Evolutionary conservation across 225 moss, liverwort and hornwort genomes (phyloP).

Genomic region (Thuidium tamariscinum): DNA sequence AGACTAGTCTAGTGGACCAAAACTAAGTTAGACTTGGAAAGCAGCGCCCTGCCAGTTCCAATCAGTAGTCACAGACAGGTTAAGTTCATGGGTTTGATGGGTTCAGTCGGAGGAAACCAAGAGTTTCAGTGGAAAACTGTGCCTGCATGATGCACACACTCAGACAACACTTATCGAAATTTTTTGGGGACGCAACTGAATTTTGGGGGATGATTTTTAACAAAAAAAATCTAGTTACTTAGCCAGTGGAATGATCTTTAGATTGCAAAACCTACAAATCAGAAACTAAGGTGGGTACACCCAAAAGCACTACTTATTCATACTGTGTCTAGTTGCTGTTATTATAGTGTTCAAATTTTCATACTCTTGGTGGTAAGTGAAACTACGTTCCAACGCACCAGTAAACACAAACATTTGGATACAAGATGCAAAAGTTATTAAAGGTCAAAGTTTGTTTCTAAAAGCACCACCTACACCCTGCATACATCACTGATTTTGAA

Average conservation of each 20-base stretch:
- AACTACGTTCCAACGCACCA: too few species aligned
- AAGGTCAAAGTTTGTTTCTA: too few species aligned
- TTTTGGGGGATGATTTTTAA: too few species aligned
- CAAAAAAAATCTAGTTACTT: background rate
- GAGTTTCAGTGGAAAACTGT: background rate
- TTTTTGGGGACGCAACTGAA: background rate
- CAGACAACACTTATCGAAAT: background rate
- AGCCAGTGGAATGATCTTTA: background rate
- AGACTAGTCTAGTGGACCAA: background rate
- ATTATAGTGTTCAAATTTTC: too few species aligned
- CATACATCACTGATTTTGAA: too few species aligned
- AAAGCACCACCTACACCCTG: too few species aligned
- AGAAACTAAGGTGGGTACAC: background rate
- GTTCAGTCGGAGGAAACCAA: background rate
- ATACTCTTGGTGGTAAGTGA: too few species aligned
- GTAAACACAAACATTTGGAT: too few species aligned
- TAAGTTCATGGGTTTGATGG: background rate
- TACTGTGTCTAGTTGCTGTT: too few species aligned
- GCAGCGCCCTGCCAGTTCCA: background rate
- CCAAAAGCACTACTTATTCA: too few species aligned
- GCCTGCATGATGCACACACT: background rate
- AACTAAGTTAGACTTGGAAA: background rate
- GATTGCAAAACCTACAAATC: background rate
- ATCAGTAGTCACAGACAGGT: background rate
- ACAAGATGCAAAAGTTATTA: too few species aligned